Evolutionary conservation across 1,139 yeast genomes (phyloP).

Genomic region (Suhomyces anneliseae): DNA sequence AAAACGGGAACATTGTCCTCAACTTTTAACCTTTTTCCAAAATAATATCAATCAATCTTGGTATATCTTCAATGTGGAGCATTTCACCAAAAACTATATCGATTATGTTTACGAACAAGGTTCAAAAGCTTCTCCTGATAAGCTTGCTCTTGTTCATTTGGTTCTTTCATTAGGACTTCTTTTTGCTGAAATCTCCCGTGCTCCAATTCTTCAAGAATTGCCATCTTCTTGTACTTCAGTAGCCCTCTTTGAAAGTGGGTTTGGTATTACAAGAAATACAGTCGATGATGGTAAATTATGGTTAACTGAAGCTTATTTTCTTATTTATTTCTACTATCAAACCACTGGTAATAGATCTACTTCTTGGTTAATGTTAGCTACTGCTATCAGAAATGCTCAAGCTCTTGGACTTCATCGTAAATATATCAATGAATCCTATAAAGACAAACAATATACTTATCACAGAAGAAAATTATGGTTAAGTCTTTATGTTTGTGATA

Average conservation of each 20-base stretch:
- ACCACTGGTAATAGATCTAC: slow-evolving; percentile 38
- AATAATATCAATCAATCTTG: slow-evolving; percentile 21
- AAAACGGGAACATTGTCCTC: slow-evolving; percentile 13
- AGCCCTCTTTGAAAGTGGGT: slow-evolving; percentile 33
- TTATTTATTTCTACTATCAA: slow-evolving; percentile 41
- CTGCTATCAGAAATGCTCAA: slow-evolving; percentile 27
- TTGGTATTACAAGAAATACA: slow-evolving; percentile 27
- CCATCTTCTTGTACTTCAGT: slow-evolving; percentile 12
- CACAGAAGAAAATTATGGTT: slow-evolving; percentile 40
- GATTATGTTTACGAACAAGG: slow-evolving; percentile 19
- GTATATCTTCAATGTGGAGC: slow-evolving; percentile 31
- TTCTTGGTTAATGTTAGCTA: slow-evolving; percentile 37
- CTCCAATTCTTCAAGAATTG: slow-evolving; percentile 16
- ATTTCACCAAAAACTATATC: slow-evolving; percentile 16
- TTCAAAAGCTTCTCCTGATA: slow-evolving; percentile 11
- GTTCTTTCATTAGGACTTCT: slow-evolving; percentile 44
- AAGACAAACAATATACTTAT: slow-evolving; percentile 11
- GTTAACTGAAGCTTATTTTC: slow-evolving; percentile 41
- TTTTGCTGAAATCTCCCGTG: slow-evolving; percentile 22
- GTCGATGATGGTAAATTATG: slow-evolving; percentile 42
- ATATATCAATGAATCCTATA: slow-evolving; percentile 22
- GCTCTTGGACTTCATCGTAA: slow-evolving; percentile 28
- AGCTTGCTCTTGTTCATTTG: slow-evolving; percentile 28
- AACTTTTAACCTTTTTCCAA: slow-evolving; percentile 17
- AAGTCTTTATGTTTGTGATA: slow-evolving; percentile 39